Evolutionary conservation across 306 rosid species (phyloP).

Genomic region (Coriaria nepalensis): DNA sequence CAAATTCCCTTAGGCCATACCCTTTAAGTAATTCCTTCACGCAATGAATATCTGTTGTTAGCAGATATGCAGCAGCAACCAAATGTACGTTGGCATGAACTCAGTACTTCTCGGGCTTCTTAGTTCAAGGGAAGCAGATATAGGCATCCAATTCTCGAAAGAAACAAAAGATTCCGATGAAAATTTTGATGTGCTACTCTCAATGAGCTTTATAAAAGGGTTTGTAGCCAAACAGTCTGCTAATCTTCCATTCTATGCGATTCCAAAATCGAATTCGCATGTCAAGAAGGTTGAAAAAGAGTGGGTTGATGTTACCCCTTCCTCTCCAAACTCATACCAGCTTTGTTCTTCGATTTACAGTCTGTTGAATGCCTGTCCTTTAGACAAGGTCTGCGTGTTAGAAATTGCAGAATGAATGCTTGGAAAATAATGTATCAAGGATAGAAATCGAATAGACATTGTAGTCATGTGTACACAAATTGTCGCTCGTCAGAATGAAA

Average conservation of each 20-base stretch:
- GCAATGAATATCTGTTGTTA: constrained; percentile 9
- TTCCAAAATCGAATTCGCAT: constrained; percentile 37
- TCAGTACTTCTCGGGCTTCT: constrained; percentile 52
- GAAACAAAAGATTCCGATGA: constrained; percentile 26
- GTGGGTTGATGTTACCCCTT: constrained; percentile 58
- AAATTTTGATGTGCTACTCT: constrained; percentile 46
- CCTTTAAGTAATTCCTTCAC: neutral
- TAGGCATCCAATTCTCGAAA: constrained; percentile 49
- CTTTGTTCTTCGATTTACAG: constrained; percentile 52
- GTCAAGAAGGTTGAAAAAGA: constrained; percentile 62
- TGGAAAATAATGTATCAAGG: neutral
- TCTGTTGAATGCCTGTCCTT: constrained; percentile 42
- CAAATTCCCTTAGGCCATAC: too few relatives aligned
- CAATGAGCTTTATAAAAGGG: constrained; percentile 40
- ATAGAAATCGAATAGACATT: too few relatives aligned
- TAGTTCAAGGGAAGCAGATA: constrained; percentile 28
- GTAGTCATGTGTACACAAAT: too few relatives aligned
- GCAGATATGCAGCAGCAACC: constrained; percentile 53
- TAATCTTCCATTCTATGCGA: constrained; percentile 46
- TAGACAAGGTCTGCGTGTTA: constrained; percentile 44
- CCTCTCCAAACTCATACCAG: constrained; percentile 56
- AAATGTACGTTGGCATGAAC: constrained; percentile 33
- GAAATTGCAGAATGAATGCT: constrained; percentile 32
- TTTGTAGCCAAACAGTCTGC: constrained; percentile 32
- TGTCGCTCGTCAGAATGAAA: too few relatives aligned